phyloP scores from a whole-genome alignment of 257 asterid genomes.

The Solanum tarijense region DNA sequence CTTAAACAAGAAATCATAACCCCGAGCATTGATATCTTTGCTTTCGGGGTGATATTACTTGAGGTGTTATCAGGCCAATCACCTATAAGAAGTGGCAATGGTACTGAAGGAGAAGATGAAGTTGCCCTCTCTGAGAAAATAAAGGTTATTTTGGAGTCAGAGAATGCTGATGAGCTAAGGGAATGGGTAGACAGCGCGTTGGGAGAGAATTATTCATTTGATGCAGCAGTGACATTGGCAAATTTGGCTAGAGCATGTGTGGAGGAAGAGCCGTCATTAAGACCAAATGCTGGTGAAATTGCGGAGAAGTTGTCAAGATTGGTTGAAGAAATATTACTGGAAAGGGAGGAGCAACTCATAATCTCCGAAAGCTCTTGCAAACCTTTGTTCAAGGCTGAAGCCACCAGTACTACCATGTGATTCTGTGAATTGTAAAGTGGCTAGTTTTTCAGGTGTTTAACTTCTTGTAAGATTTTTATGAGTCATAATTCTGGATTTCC shows the following conservation, averaged over 20 bases:
- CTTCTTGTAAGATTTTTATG: not conserved
- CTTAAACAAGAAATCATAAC: conserved; percentile 8
- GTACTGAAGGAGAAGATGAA: conserved; percentile 1
- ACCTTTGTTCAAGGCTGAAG: conserved; percentile 39
- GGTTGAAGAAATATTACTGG: conserved; percentile 41
- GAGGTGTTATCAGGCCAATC: conserved; percentile 65
- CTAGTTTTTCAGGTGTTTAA: not conserved
- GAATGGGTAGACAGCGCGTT: conserved; percentile 67
- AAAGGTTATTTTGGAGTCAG: conserved; percentile 32
- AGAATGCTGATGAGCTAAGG: conserved; percentile 37
- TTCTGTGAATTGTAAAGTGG: not conserved
- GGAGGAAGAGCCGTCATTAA: conserved; percentile 42
- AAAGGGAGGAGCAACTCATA: conserved; percentile 24
- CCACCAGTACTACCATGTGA: conserved; percentile 8
- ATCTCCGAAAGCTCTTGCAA: conserved; percentile 49
- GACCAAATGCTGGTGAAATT: conserved; percentile 79
- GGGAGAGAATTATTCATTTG: conserved; percentile 59
- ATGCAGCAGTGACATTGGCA: conserved; percentile 51
- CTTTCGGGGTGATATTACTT: conserved; percentile 63
- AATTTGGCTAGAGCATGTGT: conserved; percentile 65
- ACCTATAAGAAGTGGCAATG: conserved; percentile 17
- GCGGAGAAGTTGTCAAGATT: conserved; percentile 55
- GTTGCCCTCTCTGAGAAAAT: conserved; percentile 34
- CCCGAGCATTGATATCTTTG: conserved; percentile 44
- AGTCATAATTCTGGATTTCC: not conserved